phyloP scores from a whole-genome alignment of 192 early-diverging fungal genomes.

The Linnemannia schmuckeri region DNA sequence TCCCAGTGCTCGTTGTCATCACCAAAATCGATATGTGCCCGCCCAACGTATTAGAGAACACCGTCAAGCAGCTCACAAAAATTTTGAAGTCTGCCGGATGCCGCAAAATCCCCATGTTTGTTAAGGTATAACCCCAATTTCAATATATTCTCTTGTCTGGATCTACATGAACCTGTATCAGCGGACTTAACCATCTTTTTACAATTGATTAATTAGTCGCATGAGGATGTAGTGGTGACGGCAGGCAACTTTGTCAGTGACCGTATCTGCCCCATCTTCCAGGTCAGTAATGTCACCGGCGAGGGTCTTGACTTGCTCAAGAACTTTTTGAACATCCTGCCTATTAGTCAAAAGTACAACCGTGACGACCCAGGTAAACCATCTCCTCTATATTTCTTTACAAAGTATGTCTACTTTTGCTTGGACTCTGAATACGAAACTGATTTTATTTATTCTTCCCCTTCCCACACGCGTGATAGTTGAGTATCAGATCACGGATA shows the following conservation, averaged over 20 bases:
- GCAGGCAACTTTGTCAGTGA: conserved; percentile 88
- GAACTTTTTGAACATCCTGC: conserved; percentile 89
- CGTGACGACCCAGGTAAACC: conserved; percentile 40
- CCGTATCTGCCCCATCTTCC: conserved; percentile 95
- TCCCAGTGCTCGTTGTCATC: conserved; percentile 93
- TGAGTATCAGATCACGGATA: conserved; percentile 91
- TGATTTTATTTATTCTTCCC: background rate
- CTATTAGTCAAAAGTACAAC: conserved; percentile 73
- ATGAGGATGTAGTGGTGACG: conserved; percentile 82
- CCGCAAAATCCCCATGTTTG: conserved; percentile 92
- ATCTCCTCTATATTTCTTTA: background rate
- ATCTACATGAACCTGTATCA: background rate
- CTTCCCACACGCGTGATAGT: conserved; percentile 47
- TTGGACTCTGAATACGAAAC: background rate
- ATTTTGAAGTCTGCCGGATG: conserved; percentile 91
- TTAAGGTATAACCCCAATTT: conserved; percentile 56
- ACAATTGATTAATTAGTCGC: conserved; percentile 41
- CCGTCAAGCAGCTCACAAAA: conserved; percentile 85
- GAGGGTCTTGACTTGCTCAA: conserved; percentile 80
- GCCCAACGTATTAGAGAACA: conserved; percentile 82
- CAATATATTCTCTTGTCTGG: background rate
- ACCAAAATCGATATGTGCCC: conserved; percentile 97
- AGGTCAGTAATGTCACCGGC: conserved; percentile 92
- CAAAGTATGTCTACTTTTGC: no score
- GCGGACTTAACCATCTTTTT: background rate